Evolutionary conservation across 2,329 filamentous ascomycete species (phyloP), one percentile per base, ranked within the genome.

Genomic region (Pseudopithomyces maydicus): DNA sequence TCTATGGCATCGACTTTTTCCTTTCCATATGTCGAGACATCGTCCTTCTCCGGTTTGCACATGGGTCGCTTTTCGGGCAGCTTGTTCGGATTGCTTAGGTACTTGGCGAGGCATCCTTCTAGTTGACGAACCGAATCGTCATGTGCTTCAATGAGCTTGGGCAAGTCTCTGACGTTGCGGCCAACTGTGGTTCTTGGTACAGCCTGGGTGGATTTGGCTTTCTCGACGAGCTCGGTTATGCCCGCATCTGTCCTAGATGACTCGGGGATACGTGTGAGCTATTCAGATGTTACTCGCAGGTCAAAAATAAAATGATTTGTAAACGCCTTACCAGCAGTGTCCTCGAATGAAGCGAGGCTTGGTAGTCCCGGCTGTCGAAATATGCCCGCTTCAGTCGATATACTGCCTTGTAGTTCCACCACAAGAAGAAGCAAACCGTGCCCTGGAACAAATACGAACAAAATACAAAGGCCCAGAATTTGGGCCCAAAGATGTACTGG

Each of bases 1-100:
- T 97, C 92, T 69, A 99, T 97, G 20, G 95, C 91, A 72, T 99
- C 95, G 4, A 97, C 84, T 72, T 91, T 93, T 55, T 89, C 85
- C n/a, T 85, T 86, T 23, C 84, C 85, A 23, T 88, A 55, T 82
- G 63, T 85, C 88, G 0, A 84, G 83, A 35, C 41, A 67, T 97
- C 91, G 57, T 89, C 89, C 71, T 92, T 93, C 20, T 89, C 89
- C 0, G 90, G 90, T 45, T 85, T 87, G 80, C 92, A 95, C 44
- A 84, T 84, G 1, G 95, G 95, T 29, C 95, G 85, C 22, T 85
- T 86, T 0, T 88, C 66, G 0, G 95, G 94, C 0, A 98, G 81
- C 59, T 88, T 86, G 59, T 90, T 84, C 0, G 95, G 94, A 57
- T 96, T 89, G 73, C 88, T 92, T 38, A 98, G 83, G 71, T 98